phyloP scores from a whole-genome alignment of 108 stramenopile genomes.

The Pinguiococcus pyrenoidosus region DNA sequence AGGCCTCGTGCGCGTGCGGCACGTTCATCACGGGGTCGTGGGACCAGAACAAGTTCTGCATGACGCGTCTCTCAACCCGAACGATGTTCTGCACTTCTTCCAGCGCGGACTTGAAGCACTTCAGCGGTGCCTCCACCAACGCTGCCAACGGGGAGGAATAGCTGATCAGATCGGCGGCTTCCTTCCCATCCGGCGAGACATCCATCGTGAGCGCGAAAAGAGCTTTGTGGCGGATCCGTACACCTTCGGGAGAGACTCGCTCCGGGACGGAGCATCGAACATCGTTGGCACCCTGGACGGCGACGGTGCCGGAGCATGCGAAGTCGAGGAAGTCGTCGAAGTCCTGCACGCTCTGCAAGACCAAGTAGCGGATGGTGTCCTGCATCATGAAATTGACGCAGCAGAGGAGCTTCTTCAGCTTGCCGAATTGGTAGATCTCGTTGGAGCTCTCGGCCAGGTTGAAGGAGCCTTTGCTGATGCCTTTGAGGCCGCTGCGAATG shows the following conservation, averaged over 20 bases:
- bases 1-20: conserved; percentile 16
- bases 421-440: conserved; percentile 34
- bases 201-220: no score
- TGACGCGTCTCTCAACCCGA: conserved; percentile 26
- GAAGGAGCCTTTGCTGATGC: conserved; percentile 43
- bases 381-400: conserved; percentile 34
- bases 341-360: conserved; percentile 20
- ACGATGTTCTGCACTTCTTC: conserved; percentile 4
- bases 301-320: no score
- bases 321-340: conserved; percentile 6
- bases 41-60: conserved; percentile 32
- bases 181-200: no score
- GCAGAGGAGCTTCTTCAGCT: conserved; percentile 20
- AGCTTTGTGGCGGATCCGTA: no score
- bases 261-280: no score
- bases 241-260: no score
- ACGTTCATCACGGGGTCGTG: conserved; percentile 28
- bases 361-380: conserved; percentile 21
- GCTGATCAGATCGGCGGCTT: no score
- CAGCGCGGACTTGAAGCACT: conserved; percentile 6
- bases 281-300: no score
- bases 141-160: neutral
- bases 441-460: conserved; percentile 33
- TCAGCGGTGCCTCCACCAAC: conserved; percentile 9
- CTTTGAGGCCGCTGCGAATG: conserved; percentile 29